A percentile compares a stretch with the other conserved stretches of the same genome.
Evolutionary conservation across 164 flowering plant genomes (phyloP).

Genomic region (Brasenia schreberi): DNA sequence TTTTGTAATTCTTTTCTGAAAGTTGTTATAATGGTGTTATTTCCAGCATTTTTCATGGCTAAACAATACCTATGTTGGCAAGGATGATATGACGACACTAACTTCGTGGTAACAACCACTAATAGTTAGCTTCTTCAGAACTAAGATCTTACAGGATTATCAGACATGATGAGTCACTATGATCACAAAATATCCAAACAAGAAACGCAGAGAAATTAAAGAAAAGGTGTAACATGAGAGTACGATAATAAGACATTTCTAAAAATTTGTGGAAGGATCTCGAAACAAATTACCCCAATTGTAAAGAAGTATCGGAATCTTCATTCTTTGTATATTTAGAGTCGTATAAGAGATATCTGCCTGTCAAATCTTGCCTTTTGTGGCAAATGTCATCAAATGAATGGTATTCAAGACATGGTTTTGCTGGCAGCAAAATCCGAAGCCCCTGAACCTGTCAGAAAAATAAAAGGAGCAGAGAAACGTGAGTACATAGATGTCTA

Average conservation of each 20-base stretch:
- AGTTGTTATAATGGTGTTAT: no score
- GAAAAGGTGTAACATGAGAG: not conserved
- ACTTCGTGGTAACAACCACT: no score
- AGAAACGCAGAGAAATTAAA: not conserved
- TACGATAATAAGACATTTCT: not conserved
- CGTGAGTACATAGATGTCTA: not conserved
- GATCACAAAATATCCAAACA: not conserved
- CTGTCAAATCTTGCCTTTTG: slow-evolving; percentile 12
- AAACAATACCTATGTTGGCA: no score
- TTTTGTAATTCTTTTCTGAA: no score
- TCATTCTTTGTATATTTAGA: slow-evolving; percentile 22
- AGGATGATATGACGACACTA: no score
- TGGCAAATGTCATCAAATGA: slow-evolving; percentile 17
- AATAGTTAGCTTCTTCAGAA: no score
- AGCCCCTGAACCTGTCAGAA: slow-evolving; percentile 55
- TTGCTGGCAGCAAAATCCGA: slow-evolving; percentile 26
- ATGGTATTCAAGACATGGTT: slow-evolving; percentile 27
- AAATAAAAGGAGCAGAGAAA: not conserved
- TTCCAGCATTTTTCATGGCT: no score
- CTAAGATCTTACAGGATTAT: no score
- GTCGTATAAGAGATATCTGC: slow-evolving; percentile 20
- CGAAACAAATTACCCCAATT: slow-evolving; percentile 39
- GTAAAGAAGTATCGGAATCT: slow-evolving; percentile 64
- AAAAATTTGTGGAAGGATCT: not conserved
- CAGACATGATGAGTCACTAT: not conserved